phyloP scores from a whole-genome alignment of 805 yeast species.

The Candida railenensis region DNA sequence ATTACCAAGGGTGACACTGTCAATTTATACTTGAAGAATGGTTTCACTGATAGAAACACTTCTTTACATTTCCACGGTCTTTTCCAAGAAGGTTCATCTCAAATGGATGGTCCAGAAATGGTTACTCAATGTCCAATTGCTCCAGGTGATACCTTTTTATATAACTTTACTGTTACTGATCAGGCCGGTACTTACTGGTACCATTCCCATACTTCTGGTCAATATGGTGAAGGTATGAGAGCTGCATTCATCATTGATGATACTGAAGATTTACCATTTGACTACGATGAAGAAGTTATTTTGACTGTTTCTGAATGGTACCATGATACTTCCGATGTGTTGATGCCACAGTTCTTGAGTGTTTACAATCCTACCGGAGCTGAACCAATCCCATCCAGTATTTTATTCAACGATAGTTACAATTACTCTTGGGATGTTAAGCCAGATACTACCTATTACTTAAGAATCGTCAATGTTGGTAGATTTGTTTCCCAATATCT shows the following conservation, averaged over 20 bases:
- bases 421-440: conserved; percentile 55
- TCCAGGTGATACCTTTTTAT: conserved; percentile 70
- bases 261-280: conserved; percentile 51
- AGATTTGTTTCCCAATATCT: conserved; percentile 65
- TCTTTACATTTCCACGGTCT: conserved; percentile 93
- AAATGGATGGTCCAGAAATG: conserved; percentile 90
- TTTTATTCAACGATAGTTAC: conserved; percentile 63
- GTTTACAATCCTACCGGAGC: conserved; percentile 83
- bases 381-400: conserved; percentile 73
- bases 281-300: conserved; percentile 60
- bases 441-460: conserved; percentile 59
- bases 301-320: conserved; percentile 65
- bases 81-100: conserved; percentile 71
- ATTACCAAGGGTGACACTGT: conserved; percentile 81
- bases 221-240: conserved; percentile 92
- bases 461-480: conserved; percentile 67
- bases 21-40: conserved; percentile 70
- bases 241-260: conserved; percentile 74
- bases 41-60: conserved; percentile 66
- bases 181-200: conserved; percentile 96
- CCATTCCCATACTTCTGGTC: conserved; percentile 89
- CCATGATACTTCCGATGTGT: conserved; percentile 49
- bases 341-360: conserved; percentile 50
- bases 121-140: conserved; percentile 89
- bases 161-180: conserved; percentile 82